Evolutionary conservation across 1,284 basidiomycete genomes (phyloP).

Genomic region (Malassezia caprae): DNA sequence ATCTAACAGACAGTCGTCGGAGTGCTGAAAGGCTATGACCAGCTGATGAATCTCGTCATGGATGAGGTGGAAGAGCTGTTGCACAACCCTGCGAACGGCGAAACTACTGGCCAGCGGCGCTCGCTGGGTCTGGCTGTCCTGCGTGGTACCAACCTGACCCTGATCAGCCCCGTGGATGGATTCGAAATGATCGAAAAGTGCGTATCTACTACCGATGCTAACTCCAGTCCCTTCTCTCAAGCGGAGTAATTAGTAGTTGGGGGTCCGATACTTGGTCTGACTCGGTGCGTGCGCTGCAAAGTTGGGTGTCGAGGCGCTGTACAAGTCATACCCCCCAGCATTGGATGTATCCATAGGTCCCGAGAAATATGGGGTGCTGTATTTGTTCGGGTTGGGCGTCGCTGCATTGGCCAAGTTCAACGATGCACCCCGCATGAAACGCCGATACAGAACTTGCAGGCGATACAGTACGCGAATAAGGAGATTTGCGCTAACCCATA

Average conservation of each 20-base stretch:
- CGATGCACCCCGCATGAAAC: background rate
- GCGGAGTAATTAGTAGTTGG: slow-evolving; percentile 18
- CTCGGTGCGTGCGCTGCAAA: background rate
- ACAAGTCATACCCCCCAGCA: background rate
- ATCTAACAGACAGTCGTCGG: slow-evolving; percentile 62
- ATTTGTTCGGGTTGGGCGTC: background rate
- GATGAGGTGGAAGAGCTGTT: slow-evolving; percentile 74
- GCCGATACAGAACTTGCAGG: slow-evolving; percentile 3
- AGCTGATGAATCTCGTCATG: slow-evolving; percentile 86
- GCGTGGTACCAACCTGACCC: slow-evolving; percentile 40
- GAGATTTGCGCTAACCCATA: slow-evolving; percentile 45
- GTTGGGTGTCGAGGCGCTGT: background rate
- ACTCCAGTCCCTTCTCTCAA: slow-evolving; percentile 28
- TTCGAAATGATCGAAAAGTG: slow-evolving; percentile 47
- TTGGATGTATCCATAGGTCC: slow-evolving; percentile 4
- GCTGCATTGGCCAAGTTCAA: background rate
- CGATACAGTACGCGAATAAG: slow-evolving; percentile 31
- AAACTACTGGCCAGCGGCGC: slow-evolving; percentile 30
- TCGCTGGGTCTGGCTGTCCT: slow-evolving; percentile 41
- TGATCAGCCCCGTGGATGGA: slow-evolving; percentile 45
- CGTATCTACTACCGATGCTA: slow-evolving; percentile 13
- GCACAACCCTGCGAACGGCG: slow-evolving; percentile 29
- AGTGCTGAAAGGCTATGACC: slow-evolving; percentile 87
- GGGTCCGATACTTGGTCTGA: slow-evolving; percentile 3
- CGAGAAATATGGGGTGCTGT: background rate